Evolutionary conservation across 257 asterid genomes (phyloP).

Genomic region (Salvia hispanica): DNA sequence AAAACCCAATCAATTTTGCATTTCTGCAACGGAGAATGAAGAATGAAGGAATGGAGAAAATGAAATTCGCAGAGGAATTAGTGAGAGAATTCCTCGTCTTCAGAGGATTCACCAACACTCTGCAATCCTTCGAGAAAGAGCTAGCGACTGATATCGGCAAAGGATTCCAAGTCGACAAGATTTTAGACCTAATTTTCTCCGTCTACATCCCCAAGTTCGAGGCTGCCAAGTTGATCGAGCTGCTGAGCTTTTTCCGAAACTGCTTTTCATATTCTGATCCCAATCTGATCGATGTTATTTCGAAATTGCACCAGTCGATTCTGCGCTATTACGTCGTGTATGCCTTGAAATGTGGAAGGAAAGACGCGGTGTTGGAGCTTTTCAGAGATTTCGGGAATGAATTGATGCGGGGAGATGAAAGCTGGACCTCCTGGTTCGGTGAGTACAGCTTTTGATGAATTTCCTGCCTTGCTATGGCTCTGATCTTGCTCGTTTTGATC

Average conservation of each 20-base stretch:
- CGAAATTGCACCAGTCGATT: slow-evolving; percentile 65
- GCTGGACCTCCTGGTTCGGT: slow-evolving; percentile 96
- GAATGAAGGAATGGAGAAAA: slow-evolving; percentile 55
- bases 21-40: slow-evolving; percentile 3
- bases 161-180: slow-evolving; percentile 83
- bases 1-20: neutral
- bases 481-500: slow-evolving; percentile 24
- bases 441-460: slow-evolving; percentile 25
- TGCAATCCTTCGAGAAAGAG: slow-evolving; percentile 80
- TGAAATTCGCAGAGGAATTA: slow-evolving; percentile 85
- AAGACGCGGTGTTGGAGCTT: slow-evolving; percentile 74
- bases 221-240: slow-evolving; percentile 63
- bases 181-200: slow-evolving; percentile 77
- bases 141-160: slow-evolving; percentile 79
- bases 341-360: slow-evolving; percentile 69
- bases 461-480: slow-evolving; percentile 4
- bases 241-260: slow-evolving; percentile 65
- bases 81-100: slow-evolving; percentile 82
- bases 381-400: slow-evolving; percentile 64
- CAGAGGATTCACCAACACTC: slow-evolving; percentile 82
- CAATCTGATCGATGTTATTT: slow-evolving; percentile 40
- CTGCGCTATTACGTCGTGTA: slow-evolving; percentile 69
- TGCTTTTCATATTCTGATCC: slow-evolving; percentile 69
- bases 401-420: slow-evolving; percentile 66
- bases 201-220: slow-evolving; percentile 78